Percentiles rank a stretch among this genome's conserved stretches.
Evolutionary conservation across 495 filamentous ascomycete genomes (phyloP).

Genomic region (Poronia punctata): DNA sequence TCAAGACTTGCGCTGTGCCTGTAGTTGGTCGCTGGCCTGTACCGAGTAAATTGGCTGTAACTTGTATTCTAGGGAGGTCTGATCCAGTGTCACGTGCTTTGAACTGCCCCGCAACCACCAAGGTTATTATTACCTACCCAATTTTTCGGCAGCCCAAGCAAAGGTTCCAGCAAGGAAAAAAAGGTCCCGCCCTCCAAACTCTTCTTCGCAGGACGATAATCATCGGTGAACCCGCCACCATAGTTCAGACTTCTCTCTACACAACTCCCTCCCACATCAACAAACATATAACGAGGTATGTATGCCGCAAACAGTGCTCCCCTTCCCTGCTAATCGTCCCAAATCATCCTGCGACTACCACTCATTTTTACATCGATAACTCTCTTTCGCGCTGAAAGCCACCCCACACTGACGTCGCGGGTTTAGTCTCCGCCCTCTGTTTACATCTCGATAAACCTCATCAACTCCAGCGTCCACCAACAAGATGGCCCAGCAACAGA

Average conservation of each 20-base stretch:
- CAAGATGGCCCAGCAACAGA: constrained; percentile 49
- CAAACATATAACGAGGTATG: constrained; percentile 5
- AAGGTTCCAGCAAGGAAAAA: constrained; percentile 10
- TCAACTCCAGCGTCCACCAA: constrained; percentile 16
- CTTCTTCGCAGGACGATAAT: constrained; percentile 11
- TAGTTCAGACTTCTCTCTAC: neutral
- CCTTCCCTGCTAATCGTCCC: neutral
- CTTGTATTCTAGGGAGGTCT: too few species aligned
- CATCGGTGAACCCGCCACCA: constrained; percentile 10
- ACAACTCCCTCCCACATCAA: neutral
- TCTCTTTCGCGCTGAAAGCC: constrained; percentile 3
- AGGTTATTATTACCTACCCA: too few species aligned
- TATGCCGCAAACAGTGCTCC: neutral
- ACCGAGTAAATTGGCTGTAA: too few species aligned
- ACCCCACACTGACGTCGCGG: constrained; percentile 27
- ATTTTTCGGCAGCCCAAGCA: constrained; percentile 13
- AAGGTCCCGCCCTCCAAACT: constrained; percentile 12
- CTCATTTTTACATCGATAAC: constrained; percentile 1
- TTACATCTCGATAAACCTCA: constrained; percentile 29
- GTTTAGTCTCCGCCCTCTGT: constrained; percentile 27
- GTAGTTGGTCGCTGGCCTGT: too few species aligned
- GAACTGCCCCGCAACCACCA: constrained; percentile 13
- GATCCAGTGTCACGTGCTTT: constrained; percentile 11
- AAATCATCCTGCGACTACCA: constrained; percentile 1
- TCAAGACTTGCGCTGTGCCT: too few species aligned